A percentile compares a stretch with the other conserved stretches of the same genome.
These are phyloP conservation scores for Nemania bipapillata DNA, from an alignment of 2,329 filamentous ascomycete genomes.

Conservation along the genomic window DNA sequence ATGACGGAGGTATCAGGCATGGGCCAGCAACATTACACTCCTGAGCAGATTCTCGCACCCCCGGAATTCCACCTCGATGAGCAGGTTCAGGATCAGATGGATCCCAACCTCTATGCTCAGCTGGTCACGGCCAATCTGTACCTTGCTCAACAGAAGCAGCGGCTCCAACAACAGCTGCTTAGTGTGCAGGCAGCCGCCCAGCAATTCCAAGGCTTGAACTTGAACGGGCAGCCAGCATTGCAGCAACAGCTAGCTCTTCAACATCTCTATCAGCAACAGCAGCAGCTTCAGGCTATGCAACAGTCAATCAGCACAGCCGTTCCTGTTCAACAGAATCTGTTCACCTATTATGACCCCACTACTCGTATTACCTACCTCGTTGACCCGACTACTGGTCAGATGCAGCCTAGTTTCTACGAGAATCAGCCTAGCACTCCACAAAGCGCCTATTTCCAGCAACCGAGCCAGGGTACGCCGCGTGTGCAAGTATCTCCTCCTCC, in stretches of 20 bases:
- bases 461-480: constrained; percentile 68
- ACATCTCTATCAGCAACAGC: constrained; percentile 64
- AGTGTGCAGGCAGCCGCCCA: constrained; percentile 84
- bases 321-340: constrained; percentile 77
- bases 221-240: constrained; percentile 60
- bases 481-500: constrained; percentile 85
- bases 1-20: constrained; percentile 46
- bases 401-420: constrained; percentile 56
- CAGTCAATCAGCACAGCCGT: constrained; percentile 68
- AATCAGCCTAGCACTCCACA: constrained; percentile 56
- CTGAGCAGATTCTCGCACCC: constrained; percentile 89
- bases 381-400: constrained; percentile 68
- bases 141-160: constrained; percentile 92
- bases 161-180: constrained; percentile 90
- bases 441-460: constrained; percentile 55
- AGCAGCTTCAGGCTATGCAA: constrained; percentile 74
- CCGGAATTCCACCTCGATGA: constrained; percentile 80
- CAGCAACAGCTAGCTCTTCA: constrained; percentile 60
- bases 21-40: constrained; percentile 70
- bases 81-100: constrained; percentile 77
- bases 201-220: constrained; percentile 80
- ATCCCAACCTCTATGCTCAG: constrained; percentile 87
- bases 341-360: constrained; percentile 83
- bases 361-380: constrained; percentile 85
- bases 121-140: constrained; percentile 91